Conservation (phyloP, 139 green algal genomes). For the Tetradesmus lagerheimii region DNA sequence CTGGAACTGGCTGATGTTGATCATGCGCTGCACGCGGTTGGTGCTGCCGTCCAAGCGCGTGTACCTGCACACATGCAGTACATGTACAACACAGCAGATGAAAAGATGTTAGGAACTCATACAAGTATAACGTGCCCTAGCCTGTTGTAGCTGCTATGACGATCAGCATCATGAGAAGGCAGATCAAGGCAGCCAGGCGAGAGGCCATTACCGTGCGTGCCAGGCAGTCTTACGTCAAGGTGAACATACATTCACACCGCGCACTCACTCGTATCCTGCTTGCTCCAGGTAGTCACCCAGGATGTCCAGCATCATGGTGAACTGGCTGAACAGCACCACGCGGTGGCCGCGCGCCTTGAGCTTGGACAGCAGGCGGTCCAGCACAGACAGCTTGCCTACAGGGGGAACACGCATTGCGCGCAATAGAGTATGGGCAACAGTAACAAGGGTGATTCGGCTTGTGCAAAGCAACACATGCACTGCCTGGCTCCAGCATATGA, state of each 20-base stretch:
- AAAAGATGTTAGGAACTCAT: too few relatives aligned
- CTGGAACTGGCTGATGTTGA: slow-evolving; percentile 85
- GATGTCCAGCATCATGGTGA: slow-evolving; percentile 81
- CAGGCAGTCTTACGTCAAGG: too few relatives aligned
- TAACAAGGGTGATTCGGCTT: background rate
- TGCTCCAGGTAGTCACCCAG: slow-evolving; percentile 77
- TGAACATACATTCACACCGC: background rate
- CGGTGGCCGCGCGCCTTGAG: slow-evolving; percentile 82
- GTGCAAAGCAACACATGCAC: too few relatives aligned
- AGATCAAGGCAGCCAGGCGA: background rate
- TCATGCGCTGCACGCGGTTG: slow-evolving; percentile 78
- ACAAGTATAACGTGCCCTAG: background rate
- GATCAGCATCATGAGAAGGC: too few relatives aligned
- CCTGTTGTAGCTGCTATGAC: background rate
- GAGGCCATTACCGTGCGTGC: background rate
- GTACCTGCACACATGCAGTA: slow-evolving; percentile 46
- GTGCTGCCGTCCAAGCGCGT: slow-evolving; percentile 79
- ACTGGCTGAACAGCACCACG: slow-evolving; percentile 88
- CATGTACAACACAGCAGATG: too few relatives aligned
- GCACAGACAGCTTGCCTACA: slow-evolving; percentile 59
- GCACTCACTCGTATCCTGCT: slow-evolving; percentile 62
- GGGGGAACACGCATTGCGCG: background rate
- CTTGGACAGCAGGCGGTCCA: slow-evolving; percentile 83
- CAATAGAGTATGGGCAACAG: background rate
- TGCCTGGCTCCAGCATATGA: too few relatives aligned